Evolutionary conservation across 2,329 filamentous ascomycete species (phyloP).

Genomic region (Allantophomopsis lycopodina): DNA sequence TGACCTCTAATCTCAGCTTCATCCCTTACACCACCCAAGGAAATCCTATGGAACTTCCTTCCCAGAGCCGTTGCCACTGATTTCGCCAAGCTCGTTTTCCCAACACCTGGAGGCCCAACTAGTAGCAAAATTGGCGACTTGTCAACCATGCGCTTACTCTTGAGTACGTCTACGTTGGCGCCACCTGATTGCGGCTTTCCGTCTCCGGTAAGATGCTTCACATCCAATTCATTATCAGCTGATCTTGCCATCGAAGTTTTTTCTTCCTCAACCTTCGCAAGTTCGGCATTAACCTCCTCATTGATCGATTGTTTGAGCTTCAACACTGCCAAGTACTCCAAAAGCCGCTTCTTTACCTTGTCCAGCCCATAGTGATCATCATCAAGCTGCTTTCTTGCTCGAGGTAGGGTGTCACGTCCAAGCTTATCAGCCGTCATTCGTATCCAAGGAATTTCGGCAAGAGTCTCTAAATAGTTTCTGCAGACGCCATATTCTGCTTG

Average conservation of each 20-base stretch:
- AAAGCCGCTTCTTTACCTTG: slow-evolving; percentile 89
- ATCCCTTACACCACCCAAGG: slow-evolving; percentile 86
- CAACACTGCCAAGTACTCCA: slow-evolving; percentile 94
- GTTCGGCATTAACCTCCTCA: slow-evolving; percentile 66
- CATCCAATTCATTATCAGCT: slow-evolving; percentile 11
- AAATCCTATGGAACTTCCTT: slow-evolving; percentile 93
- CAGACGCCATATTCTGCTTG: slow-evolving; percentile 95
- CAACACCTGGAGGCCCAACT: slow-evolving; percentile 84
- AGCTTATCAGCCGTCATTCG: slow-evolving; percentile 75
- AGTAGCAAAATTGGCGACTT: slow-evolving; percentile 93
- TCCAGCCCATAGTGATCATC: slow-evolving; percentile 94
- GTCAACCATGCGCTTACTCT: slow-evolving; percentile 75
- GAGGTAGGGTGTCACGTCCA: slow-evolving; percentile 62
- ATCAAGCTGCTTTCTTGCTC: slow-evolving; percentile 80
- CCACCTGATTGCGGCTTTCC: slow-evolving; percentile 23
- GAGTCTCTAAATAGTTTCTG: slow-evolving; percentile 83
- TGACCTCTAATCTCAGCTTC: slow-evolving; percentile 96
- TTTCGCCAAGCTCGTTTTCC: slow-evolving; percentile 90
- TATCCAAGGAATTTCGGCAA: slow-evolving; percentile 89
- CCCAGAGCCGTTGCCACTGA: slow-evolving; percentile 87
- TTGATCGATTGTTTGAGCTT: slow-evolving; percentile 90
- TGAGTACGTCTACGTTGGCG: slow-evolving; percentile 61
- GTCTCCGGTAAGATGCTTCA: slow-evolving; percentile 20
- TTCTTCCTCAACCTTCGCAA: slow-evolving; percentile 51
- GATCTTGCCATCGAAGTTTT: slow-evolving; percentile 23